These are phyloP conservation scores for Przewalskia tangutica DNA, from an alignment of 257 asterid species.

Conservation along the genomic window DNA sequence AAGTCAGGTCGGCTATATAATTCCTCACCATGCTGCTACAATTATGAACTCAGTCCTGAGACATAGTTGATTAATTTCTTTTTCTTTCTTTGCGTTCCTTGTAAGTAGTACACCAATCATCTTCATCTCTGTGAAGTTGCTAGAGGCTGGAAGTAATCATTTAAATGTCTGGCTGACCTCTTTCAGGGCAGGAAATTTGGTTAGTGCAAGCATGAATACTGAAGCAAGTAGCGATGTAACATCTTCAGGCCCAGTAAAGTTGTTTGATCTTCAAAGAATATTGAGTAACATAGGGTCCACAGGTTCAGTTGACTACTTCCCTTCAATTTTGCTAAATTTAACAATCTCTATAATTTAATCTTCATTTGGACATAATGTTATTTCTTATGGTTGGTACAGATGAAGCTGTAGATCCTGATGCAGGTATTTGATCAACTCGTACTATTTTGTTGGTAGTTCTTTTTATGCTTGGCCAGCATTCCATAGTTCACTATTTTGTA, in stretches of 20 bases:
- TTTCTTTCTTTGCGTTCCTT: background rate
- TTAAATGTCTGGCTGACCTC: conserved; percentile 10
- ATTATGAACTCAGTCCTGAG: background rate
- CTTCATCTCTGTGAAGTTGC: background rate
- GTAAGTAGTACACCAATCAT: background rate
- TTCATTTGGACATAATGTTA: conserved; percentile 10
- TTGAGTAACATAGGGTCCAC: conserved; percentile 74
- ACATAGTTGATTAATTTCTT: background rate
- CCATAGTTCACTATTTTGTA: background rate
- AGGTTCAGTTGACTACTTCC: conserved; percentile 28
- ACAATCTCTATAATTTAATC: conserved; percentile 6
- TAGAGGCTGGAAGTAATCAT: background rate
- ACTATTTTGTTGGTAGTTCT: background rate
- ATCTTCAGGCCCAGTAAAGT: conserved; percentile 87
- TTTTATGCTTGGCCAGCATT: background rate
- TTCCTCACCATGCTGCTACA: background rate
- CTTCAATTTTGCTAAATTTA: background rate
- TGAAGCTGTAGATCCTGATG: conserved; percentile 71
- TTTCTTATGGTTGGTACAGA: conserved; percentile 27
- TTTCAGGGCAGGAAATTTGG: conserved; percentile 79
- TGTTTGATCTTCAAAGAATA: conserved; percentile 86
- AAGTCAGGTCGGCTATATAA: background rate
- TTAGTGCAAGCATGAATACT: conserved; percentile 63
- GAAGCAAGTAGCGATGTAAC: conserved; percentile 78
- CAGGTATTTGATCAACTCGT: conserved; percentile 33